Conservation (phyloP, 768 basidiomycete species). For the Ramaria rubella region DNA sequence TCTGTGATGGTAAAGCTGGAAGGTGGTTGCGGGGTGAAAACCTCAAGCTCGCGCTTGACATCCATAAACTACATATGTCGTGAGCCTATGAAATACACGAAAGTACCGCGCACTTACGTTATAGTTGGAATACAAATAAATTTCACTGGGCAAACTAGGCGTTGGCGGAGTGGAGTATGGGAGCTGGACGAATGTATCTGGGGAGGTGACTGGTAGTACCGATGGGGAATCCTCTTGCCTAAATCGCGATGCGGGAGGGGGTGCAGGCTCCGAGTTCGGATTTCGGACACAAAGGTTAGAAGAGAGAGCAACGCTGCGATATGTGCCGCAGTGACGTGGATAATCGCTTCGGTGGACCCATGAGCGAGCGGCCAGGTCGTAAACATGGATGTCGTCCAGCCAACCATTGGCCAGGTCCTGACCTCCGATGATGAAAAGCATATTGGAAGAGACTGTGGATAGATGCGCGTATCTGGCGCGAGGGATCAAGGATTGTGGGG, state of each 20-base stretch:
- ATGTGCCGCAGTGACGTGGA: conserved; percentile 92
- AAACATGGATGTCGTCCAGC: conserved; percentile 90
- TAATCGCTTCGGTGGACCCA: conserved; percentile 82
- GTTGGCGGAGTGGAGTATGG: conserved; percentile 71
- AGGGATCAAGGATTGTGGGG: conserved; percentile 51
- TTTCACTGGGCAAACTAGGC: conserved; percentile 75
- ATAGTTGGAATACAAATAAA: conserved; percentile 93
- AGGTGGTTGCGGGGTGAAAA: conserved; percentile 65
- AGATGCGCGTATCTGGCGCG: conserved; percentile 92
- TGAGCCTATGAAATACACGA: background rate
- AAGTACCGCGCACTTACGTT: conserved; percentile 80
- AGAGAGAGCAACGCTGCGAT: conserved; percentile 87
- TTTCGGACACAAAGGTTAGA: conserved; percentile 57
- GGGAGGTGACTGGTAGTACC: conserved; percentile 17
- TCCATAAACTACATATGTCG: conserved; percentile 65
- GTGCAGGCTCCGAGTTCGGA: conserved; percentile 50
- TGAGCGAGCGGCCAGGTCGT: conserved; percentile 60
- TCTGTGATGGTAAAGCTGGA: conserved; percentile 74
- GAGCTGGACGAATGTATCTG: conserved; percentile 54
- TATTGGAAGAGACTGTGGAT: conserved; percentile 76
- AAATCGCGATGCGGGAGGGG: conserved; percentile 23
- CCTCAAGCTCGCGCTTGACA: conserved; percentile 90
- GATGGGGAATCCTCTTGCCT: conserved; percentile 47
- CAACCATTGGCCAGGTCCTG: conserved; percentile 92
- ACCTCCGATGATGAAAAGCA: conserved; percentile 88